Evolutionary conservation across 1,139 yeast genomes (phyloP).

Genomic region (Diutina neorugosa): DNA sequence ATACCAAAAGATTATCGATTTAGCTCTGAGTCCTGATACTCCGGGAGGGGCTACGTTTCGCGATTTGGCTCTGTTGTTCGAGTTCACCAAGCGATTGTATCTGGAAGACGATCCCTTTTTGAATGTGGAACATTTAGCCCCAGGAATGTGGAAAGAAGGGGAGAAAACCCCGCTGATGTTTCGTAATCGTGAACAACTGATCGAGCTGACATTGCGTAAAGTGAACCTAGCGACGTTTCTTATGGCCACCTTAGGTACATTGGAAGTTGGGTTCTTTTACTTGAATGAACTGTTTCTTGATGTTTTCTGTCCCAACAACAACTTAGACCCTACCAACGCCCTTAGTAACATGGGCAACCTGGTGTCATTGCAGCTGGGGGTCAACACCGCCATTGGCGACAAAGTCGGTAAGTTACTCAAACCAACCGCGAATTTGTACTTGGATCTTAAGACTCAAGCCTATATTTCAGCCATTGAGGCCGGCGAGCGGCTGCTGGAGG

Average conservation of each 20-base stretch:
- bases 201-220: slow-evolving; percentile 63
- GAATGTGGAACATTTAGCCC: slow-evolving; percentile 46
- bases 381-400: slow-evolving; percentile 26
- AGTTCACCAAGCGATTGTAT: slow-evolving; percentile 54
- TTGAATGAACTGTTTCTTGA: slow-evolving; percentile 75
- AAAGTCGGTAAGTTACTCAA: slow-evolving; percentile 54
- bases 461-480: slow-evolving; percentile 80
- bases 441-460: slow-evolving; percentile 91
- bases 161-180: slow-evolving; percentile 45
- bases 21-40: slow-evolving; percentile 63
- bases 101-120: slow-evolving; percentile 59
- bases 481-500: slow-evolving; percentile 53
- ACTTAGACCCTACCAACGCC: slow-evolving; percentile 30
- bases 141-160: slow-evolving; percentile 60
- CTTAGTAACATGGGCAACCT: slow-evolving; percentile 28
- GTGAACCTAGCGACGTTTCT: slow-evolving; percentile 81
- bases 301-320: slow-evolving; percentile 62
- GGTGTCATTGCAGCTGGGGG: slow-evolving; percentile 25
- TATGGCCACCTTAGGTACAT: slow-evolving; percentile 71
- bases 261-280: slow-evolving; percentile 80
- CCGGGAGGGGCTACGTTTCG: slow-evolving; percentile 66
- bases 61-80: slow-evolving; percentile 62
- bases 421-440: slow-evolving; percentile 64
- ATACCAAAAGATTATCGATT: slow-evolving; percentile 59
- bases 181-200: slow-evolving; percentile 48